Base-by-base conservation (phyloP, 805 yeast species). In the Metschnikowia sp. region DNA sequence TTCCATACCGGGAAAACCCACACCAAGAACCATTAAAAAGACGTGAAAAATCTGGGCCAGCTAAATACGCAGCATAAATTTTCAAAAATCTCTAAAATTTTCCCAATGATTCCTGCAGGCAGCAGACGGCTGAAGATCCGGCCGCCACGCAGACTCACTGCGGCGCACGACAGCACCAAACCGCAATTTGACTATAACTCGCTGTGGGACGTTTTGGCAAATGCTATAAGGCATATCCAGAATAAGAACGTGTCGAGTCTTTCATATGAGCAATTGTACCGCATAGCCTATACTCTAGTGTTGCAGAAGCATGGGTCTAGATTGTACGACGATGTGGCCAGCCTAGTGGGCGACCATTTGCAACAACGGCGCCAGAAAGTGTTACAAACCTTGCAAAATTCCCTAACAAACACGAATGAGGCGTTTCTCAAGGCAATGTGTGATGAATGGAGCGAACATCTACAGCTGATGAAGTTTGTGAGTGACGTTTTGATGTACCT, bases 401-500 rank as follows among this genome's bases (percentile, higher is more conserved):
- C 52, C 2, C 12, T 48, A 29, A 51, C 55, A n/a, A 36, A 49
- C 10, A 52, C 50, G 19, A 57, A 57, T 18, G 72, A 65, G 45
- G 68, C 62, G 19, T 67, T 75, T 38, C 57, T 79, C 51, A 64
- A 63, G 37, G 61, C 61, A 4, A 57, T 76, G 8, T 56, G 72
- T 3, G 42, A 49, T 3, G 78, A 76, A 46, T 90, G 96, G 96
- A 75, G 79, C 33, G 88, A 83, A 40, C 92, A 86, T 61, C 63
- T 83, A 34, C 74, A 82, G 35, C 76, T 85, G 41, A 86, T 88
- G 84, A 76, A 87, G 52, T 81, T 88, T 76, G 78, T 88, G 38
- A 79, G 91, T 56, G 96, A 91, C 63, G 87, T 90, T 3, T 69
- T 88, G 61, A 84, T 90, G 86, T 90, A 90, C 59, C 65, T 91